phyloP scores from a whole-genome alignment of 257 asterid species.

The Primulina huaijiensis region DNA sequence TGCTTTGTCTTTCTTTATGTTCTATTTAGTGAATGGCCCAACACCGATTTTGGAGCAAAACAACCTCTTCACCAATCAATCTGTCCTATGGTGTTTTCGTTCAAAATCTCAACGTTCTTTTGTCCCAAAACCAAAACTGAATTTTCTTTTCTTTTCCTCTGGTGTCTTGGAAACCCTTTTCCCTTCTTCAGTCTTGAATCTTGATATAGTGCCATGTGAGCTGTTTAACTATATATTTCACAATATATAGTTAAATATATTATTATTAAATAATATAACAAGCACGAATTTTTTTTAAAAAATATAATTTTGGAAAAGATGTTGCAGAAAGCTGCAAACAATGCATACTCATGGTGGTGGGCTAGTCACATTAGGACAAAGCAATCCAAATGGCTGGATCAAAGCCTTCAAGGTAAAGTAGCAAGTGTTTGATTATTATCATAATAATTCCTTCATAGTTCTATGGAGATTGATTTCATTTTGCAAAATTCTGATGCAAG shows the following conservation, averaged over 20 bases:
- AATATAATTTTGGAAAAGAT: conserved; percentile 19
- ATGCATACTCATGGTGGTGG: conserved; percentile 70
- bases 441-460: not conserved
- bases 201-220: conserved; percentile 16
- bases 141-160: not conserved
- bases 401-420: conserved; percentile 40
- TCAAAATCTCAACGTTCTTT: not conserved
- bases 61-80: conserved; percentile 37
- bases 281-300: not conserved
- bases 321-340: conserved; percentile 63
- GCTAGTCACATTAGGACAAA: conserved; percentile 63
- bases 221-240: not conserved
- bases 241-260: not conserved
- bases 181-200: conserved; percentile 24
- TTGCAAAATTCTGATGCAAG: not conserved
- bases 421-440: not conserved
- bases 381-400: conserved; percentile 71
- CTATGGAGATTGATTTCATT: not conserved
- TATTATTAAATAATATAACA: not conserved
- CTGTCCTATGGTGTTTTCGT: not conserved
- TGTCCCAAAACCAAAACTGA: conserved; percentile 18
- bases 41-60: conserved; percentile 49
- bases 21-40: conserved; percentile 32
- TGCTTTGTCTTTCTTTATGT: conserved; percentile 1
- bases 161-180: conserved; percentile 23